phyloP scores from a whole-genome alignment of 768 basidiomycete species.

The Amanita polypyramis region DNA sequence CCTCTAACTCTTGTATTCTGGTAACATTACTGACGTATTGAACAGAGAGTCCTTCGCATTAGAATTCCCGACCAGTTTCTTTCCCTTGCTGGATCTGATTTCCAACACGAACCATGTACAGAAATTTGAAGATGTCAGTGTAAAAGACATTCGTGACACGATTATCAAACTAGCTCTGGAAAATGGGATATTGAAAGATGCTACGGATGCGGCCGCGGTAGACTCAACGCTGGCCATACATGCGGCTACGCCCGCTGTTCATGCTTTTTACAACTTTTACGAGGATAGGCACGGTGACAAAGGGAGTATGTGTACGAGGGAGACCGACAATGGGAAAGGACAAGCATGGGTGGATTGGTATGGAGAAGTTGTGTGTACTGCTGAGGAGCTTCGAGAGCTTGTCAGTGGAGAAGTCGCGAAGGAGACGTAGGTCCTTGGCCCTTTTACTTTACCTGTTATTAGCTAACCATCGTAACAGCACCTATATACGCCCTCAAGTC shows the following conservation, averaged over 20 bases:
- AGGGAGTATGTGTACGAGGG: neutral
- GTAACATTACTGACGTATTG: neutral
- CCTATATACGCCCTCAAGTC: constrained; percentile 32
- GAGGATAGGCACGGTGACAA: constrained; percentile 20
- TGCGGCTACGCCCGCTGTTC: constrained; percentile 67
- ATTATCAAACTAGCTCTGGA: constrained; percentile 41
- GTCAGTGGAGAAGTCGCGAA: constrained; percentile 36
- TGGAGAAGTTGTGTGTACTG: constrained; percentile 60
- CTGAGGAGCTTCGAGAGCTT: constrained; percentile 44
- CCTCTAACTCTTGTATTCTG: neutral
- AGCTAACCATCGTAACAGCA: constrained; percentile 6
- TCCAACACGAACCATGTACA: constrained; percentile 36
- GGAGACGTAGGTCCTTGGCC: constrained; percentile 10
- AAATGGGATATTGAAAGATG: constrained; percentile 36
- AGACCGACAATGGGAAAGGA: constrained; percentile 16
- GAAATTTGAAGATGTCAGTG: constrained; percentile 19
- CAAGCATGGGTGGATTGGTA: constrained; percentile 84
- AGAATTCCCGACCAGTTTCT: constrained; percentile 66
- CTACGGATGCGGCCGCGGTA: constrained; percentile 43
- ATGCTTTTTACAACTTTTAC: constrained; percentile 78
- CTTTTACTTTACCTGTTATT: neutral
- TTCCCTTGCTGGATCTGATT: constrained; percentile 61
- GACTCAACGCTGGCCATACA: constrained; percentile 72
- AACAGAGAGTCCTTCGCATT: constrained; percentile 71
- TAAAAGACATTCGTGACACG: constrained; percentile 41